Base-by-base conservation (phyloP, 345 rosid species). In the Camelina neglecta region DNA sequence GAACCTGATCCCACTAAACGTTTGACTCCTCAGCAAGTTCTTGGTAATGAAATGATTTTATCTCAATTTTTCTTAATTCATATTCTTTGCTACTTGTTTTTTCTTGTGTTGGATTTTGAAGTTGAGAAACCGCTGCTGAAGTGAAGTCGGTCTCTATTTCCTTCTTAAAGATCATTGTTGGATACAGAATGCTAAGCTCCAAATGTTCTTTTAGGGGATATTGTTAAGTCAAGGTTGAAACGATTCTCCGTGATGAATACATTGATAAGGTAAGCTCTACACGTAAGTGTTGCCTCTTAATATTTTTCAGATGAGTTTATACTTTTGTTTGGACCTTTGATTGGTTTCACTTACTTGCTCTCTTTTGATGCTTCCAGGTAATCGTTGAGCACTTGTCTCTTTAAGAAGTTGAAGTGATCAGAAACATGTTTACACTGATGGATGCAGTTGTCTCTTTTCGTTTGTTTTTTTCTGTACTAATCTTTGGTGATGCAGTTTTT, bases 211-310 rank as follows among this genome's bases (percentile, higher is more conserved):
- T 83, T 95, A 49, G 99, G 99, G 33, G 99, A 95, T 77, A 89
- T 90, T n/a, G 99, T 95, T 65, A 90, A 97, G 80, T 74, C 99
- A 69, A 86, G 99, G 79, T 90, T 95, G 68, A 95, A 83, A 85
- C 99, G 92, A 73, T 95, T 95, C 77, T 92, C 97, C 15, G 71
- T 90, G 81, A 90, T 95, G 99, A 95, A 92, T 70, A 90, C 93
- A 75, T 87, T 95, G 80, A 95, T 92, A 81, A 92, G 90, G 93
- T 92, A 74, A 78, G 99, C 97, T 63, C 82, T 95, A 50, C 80
- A 93, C 29, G 97, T 91, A 83, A 87, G 86, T 20, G 36, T 54
- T 2, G 26, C 29, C 42, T 29, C 24, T 16, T 15, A n/a, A 8
- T 42, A 6, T 7, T 26, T 7, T 13, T 20, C 38, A 4, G 55